Percentiles rank a stretch among this genome's conserved stretches.
Evolutionary conservation across 2,329 filamentous ascomycete species (phyloP).

Genomic region (Aspergillus sp.): DNA sequence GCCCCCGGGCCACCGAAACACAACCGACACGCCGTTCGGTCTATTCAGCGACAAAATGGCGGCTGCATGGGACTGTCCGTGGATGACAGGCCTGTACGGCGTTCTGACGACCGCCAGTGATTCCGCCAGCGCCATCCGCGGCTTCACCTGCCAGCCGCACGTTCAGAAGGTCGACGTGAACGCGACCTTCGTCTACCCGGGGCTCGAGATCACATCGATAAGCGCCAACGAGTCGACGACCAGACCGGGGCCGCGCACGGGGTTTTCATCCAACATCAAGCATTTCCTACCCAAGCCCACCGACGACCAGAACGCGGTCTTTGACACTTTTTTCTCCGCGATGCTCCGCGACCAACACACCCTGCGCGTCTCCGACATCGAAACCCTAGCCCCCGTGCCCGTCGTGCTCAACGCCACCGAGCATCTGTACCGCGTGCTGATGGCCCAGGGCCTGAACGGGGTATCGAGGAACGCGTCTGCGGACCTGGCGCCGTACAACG

Average conservation of each 20-base stretch:
- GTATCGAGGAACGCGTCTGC: background rate
- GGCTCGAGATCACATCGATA: background rate
- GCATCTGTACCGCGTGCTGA: conserved; percentile 6
- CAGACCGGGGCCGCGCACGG: too few relatives aligned
- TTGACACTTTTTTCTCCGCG: conserved; percentile 3
- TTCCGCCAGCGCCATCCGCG: conserved; percentile 6
- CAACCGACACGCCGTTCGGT: conserved; percentile 1
- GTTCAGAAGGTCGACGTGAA: conserved; percentile 12
- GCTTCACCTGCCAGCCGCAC: conserved; percentile 6
- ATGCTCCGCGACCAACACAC: conserved; percentile 3
- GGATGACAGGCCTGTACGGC: conserved; percentile 5
- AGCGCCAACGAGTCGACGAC: background rate
- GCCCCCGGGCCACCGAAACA: background rate
- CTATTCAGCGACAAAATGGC: background rate
- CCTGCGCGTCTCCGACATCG: background rate
- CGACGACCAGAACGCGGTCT: background rate
- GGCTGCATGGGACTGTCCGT: background rate
- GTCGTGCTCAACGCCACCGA: conserved; percentile 4
- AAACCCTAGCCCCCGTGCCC: conserved; percentile 1
- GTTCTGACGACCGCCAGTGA: conserved; percentile 3
- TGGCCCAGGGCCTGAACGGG: conserved; percentile 6
- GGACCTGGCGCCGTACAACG: background rate
- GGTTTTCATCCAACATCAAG: too few relatives aligned
- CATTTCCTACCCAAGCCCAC: conserved; percentile 1
- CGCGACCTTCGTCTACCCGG: conserved; percentile 7